Evolutionary conservation across 768 basidiomycete genomes (phyloP).

Genomic region (Austroboletus festivus): DNA sequence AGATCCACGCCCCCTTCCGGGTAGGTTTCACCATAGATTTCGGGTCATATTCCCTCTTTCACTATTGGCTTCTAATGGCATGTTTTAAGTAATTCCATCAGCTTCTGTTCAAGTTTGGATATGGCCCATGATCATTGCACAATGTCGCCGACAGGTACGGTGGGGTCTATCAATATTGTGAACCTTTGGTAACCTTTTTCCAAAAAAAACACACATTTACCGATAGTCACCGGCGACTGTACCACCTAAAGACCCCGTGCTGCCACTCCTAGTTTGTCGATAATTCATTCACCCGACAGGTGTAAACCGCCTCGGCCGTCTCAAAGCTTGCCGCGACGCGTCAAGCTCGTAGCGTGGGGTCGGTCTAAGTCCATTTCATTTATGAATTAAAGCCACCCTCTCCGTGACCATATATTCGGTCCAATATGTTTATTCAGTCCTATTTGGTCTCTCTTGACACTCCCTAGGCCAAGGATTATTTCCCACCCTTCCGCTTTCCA

Average conservation of each 20-base stretch:
- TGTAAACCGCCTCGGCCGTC: neutral
- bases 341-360: neutral
- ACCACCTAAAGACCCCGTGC: neutral
- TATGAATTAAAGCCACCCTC: no score
- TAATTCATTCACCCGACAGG: neutral
- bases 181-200: no score
- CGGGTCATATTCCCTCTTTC: no score
- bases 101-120: no score
- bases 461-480: neutral
- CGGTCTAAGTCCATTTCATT: neutral
- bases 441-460: neutral
- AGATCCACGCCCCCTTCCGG: no score
- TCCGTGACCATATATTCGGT: neutral
- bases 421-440: neutral
- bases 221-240: neutral
- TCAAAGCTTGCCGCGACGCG: neutral
- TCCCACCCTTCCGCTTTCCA: neutral
- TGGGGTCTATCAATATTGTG: neutral
- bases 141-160: slow-evolving; percentile 8
- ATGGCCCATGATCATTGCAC: neutral
- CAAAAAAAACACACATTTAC: neutral
- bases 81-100: no score
- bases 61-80: no score
- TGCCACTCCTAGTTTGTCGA: neutral
- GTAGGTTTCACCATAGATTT: no score